Evolutionary conservation across 1,139 yeast genomes (phyloP).

Genomic region (Yamadazyma dushanensis): DNA sequence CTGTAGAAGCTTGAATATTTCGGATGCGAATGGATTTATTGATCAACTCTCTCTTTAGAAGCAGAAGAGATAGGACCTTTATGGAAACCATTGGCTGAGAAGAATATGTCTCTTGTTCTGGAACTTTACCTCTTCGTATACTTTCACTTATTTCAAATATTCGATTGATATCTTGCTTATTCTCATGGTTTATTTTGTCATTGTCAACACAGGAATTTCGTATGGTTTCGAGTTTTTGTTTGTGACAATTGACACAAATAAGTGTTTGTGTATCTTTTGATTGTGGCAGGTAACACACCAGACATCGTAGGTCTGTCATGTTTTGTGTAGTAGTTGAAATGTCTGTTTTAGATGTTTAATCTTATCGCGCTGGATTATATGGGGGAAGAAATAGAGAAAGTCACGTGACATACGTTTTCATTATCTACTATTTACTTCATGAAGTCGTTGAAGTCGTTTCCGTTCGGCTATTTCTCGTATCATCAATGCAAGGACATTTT

Average conservation of each 20-base stretch:
- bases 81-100: conserved; percentile 21
- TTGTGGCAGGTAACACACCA: conserved; percentile 17
- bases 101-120: conserved; percentile 6
- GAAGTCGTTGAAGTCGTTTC: conserved; percentile 21
- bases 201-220: conserved; percentile 27
- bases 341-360: conserved; percentile 1
- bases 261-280: conserved; percentile 13
- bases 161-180: conserved; percentile 27
- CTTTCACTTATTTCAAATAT: conserved; percentile 23
- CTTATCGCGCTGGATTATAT: conserved; percentile 6
- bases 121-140: conserved; percentile 16
- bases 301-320: conserved; percentile 14
- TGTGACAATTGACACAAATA: conserved; percentile 23
- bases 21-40: conserved; percentile 25
- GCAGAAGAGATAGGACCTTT: conserved; percentile 41
- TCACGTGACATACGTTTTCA: not conserved
- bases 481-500: conserved; percentile 54
- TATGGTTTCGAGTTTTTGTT: conserved; percentile 21
- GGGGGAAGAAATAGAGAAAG: not conserved
- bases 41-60: conserved; percentile 38
- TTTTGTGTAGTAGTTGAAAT: not conserved
- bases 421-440: not conserved
- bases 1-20: conserved; percentile 23
- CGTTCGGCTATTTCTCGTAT: conserved; percentile 60
- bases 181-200: conserved; percentile 21